Percentiles rank a stretch among this genome's conserved stretches.
These are phyloP conservation scores for Xylona heveae DNA, from an alignment of 495 filamentous ascomycete genomes.

Conservation along the genomic window DNA sequence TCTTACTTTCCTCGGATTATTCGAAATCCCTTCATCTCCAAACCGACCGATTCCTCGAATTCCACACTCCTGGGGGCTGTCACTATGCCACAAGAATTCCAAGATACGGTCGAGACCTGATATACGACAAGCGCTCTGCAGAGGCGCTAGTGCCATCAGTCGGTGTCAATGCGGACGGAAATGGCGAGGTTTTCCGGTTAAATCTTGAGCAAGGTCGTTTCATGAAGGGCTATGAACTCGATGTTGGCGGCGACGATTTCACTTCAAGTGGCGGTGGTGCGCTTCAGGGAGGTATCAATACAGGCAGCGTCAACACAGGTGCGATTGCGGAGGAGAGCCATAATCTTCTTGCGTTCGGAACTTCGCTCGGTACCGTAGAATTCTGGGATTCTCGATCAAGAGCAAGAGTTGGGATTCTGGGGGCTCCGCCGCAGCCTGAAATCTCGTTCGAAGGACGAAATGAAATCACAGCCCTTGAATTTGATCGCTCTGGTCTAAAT, in stretches of 20 bases:
- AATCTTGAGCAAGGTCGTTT: conserved; percentile 83
- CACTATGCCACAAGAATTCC: conserved; percentile 78
- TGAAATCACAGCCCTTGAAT: conserved; percentile 74
- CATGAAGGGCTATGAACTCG: conserved; percentile 60
- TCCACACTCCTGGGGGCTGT: conserved; percentile 77
- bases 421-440: conserved; percentile 20
- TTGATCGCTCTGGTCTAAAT: conserved; percentile 64
- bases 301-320: conserved; percentile 72
- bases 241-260: conserved; percentile 67
- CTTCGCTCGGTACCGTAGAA: conserved; percentile 86
- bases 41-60: conserved; percentile 74
- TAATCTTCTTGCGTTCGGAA: conserved; percentile 83
- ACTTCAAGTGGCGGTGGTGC: conserved; percentile 38
- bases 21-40: conserved; percentile 90
- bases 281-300: conserved; percentile 62
- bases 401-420: conserved; percentile 57
- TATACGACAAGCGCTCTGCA: conserved; percentile 65
- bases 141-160: conserved; percentile 78
- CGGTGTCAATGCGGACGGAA: conserved; percentile 62
- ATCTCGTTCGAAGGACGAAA: conserved; percentile 27
- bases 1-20: conserved; percentile 83
- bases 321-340: conserved; percentile 81
- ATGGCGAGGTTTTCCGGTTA: conserved; percentile 78
- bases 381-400: conserved; percentile 83
- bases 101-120: conserved; percentile 75